phyloP scores from a whole-genome alignment of 176 grass and related monocot species.

The Pharus latifolius region DNA sequence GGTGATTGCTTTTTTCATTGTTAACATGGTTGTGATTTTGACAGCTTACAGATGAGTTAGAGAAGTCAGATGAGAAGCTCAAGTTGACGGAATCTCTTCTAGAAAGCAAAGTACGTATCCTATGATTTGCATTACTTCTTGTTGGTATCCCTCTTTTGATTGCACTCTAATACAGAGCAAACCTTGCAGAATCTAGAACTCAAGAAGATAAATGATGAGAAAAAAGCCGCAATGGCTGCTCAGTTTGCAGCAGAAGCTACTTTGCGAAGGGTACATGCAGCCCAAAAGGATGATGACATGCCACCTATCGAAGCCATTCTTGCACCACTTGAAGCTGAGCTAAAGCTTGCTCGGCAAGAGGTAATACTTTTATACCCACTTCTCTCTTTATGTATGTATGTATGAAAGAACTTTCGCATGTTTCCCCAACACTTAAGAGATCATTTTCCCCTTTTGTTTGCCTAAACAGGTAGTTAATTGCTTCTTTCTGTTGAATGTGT shows the following conservation, averaged over 20 bases:
- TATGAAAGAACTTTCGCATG: neutral
- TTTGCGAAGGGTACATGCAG: constrained; percentile 90
- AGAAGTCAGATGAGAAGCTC: constrained; percentile 73
- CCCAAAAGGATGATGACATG: constrained; percentile 99
- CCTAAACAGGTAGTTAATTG: neutral
- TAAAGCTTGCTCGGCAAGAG: constrained; percentile 91
- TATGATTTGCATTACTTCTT: neutral
- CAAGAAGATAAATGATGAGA: constrained; percentile 97
- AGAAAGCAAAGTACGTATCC: constrained; percentile 64
- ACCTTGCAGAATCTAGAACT: constrained; percentile 81
- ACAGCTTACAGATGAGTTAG: constrained; percentile 92
- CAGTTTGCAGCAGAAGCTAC: constrained; percentile 96
- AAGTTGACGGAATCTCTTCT: constrained; percentile 78
- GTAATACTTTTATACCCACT: constrained; percentile 16
- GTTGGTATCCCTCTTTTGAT: neutral
- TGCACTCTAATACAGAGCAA: constrained; percentile 2
- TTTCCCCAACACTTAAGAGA: neutral
- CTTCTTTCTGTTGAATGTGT: neutral
- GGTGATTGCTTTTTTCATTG: neutral
- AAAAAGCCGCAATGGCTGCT: constrained; percentile 73
- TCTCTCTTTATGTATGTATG: neutral
- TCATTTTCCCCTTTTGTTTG: neutral
- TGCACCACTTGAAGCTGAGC: constrained; percentile 92
- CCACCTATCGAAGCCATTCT: constrained; percentile 99
- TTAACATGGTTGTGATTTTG: constrained; percentile 19